Conservation (phyloP, 2,329 filamentous ascomycete genomes). For the Diaporthe vaccinii region DNA sequence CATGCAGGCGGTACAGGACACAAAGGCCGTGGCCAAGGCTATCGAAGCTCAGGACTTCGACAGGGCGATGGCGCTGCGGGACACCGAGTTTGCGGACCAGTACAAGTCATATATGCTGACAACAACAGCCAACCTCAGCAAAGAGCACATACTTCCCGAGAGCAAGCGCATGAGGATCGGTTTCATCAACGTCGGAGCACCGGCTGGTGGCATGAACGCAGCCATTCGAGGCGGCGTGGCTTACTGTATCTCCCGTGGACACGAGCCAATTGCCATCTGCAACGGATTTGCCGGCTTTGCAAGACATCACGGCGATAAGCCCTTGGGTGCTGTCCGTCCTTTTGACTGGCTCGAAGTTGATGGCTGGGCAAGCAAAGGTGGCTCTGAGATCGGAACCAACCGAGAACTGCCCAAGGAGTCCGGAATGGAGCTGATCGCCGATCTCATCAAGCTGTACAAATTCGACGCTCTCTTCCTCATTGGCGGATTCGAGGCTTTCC, state of each 20-base stretch:
- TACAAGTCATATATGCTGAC: slow-evolving; percentile 92
- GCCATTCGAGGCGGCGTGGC: slow-evolving; percentile 93
- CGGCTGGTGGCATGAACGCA: slow-evolving; percentile 98
- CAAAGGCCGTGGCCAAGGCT: slow-evolving; percentile 84
- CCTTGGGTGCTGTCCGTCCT: slow-evolving; percentile 84
- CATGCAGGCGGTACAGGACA: slow-evolving; percentile 89
- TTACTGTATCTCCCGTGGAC: slow-evolving; percentile 92
- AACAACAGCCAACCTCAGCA: slow-evolving; percentile 82
- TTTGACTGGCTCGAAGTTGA: slow-evolving; percentile 96
- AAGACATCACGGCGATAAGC: slow-evolving; percentile 88
- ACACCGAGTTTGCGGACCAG: slow-evolving; percentile 94
- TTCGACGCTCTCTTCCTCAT: slow-evolving; percentile 94
- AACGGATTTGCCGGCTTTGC: slow-evolving; percentile 97
- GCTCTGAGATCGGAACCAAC: slow-evolving; percentile 98
- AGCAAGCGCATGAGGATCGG: slow-evolving; percentile 92
- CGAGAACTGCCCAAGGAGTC: slow-evolving; percentile 88
- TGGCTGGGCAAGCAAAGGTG: slow-evolving; percentile 94
- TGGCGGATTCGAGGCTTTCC: slow-evolving; percentile 97
- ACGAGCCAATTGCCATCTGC: slow-evolving; percentile 92
- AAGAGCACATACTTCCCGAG: slow-evolving; percentile 74
- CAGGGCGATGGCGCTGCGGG: slow-evolving; percentile 87
- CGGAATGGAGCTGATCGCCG: slow-evolving; percentile 85
- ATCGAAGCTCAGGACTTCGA: slow-evolving; percentile 90
- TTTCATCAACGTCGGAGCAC: slow-evolving; percentile 96
- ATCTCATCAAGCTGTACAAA: slow-evolving; percentile 86